Evolutionary conservation across 306 rosid species (phyloP).

Genomic region (Parietaria judaica): DNA sequence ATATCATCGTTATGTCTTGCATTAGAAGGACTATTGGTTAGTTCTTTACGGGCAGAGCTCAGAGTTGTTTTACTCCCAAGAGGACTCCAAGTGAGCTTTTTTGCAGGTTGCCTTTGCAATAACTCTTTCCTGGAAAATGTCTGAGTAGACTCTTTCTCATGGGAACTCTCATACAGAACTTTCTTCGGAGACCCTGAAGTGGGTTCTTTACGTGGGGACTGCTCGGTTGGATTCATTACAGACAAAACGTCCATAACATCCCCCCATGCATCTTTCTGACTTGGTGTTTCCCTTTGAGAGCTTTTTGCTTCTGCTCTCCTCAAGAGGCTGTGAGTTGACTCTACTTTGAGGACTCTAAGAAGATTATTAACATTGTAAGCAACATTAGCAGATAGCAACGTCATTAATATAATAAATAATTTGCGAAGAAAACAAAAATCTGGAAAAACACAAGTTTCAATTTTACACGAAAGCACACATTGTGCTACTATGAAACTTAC

Average conservation of each 20-base stretch:
- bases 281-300: conserved; percentile 13
- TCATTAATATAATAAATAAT: not conserved
- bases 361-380: conserved; percentile 15
- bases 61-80: conserved; percentile 19
- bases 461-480: not conserved
- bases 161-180: conserved; percentile 18
- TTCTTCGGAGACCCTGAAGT: not conserved
- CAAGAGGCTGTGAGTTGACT: conserved; percentile 20
- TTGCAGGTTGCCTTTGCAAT: not conserved
- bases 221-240: not conserved
- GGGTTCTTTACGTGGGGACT: conserved; percentile 10
- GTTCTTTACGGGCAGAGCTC: conserved; percentile 24
- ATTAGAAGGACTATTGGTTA: conserved; percentile 22
- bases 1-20: conserved; percentile 22
- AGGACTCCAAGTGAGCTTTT: conserved; percentile 23
- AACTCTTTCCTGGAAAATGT: not conserved
- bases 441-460: not conserved
- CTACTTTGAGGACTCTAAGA: conserved; percentile 24
- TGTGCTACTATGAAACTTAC: conserved; percentile 1
- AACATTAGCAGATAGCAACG: conserved; percentile 5
- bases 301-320: conserved; percentile 21
- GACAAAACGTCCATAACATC: conserved; percentile 10
- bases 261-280: conserved; percentile 1
- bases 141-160: conserved; percentile 18
- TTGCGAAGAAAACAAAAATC: not conserved